Conservation (phyloP, 2,329 filamentous ascomycete species). For the Paecilomyces formosus region DNA sequence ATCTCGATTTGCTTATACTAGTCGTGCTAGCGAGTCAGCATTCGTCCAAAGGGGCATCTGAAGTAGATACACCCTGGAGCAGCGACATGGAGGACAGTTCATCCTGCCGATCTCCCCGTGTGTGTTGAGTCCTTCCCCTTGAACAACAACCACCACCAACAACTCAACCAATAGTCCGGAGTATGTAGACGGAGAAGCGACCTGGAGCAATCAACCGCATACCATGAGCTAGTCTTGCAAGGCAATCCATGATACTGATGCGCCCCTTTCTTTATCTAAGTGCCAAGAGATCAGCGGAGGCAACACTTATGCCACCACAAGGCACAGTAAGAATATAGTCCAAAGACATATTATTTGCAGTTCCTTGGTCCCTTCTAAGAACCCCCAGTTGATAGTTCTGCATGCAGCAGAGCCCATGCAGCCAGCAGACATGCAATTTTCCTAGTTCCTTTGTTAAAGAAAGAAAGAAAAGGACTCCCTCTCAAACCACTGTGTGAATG, state of each 20-base stretch:
- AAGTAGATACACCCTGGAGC: background rate
- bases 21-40: background rate
- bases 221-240: background rate
- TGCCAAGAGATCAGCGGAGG: background rate
- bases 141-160: background rate
- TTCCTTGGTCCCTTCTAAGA: too few relatives aligned
- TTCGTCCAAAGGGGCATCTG: background rate
- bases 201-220: background rate
- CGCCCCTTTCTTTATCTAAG: background rate
- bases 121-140: background rate
- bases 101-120: background rate
- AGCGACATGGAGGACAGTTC: background rate
- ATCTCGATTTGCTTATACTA: background rate
- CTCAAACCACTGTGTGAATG: too few relatives aligned
- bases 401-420: too few relatives aligned
- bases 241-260: background rate
- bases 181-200: background rate
- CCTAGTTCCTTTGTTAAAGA: too few relatives aligned
- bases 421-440: too few relatives aligned
- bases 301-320: background rate
- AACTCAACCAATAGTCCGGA: background rate
- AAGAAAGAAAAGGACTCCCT: too few relatives aligned
- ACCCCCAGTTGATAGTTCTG: too few relatives aligned
- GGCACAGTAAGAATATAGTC: background rate
- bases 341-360: too few relatives aligned